Percentiles rank a stretch among this genome's conserved stretches.
Evolutionary conservation across 2,329 filamentous ascomycete genomes (phyloP).

Genomic region (Verticillium nonalfalfae): DNA sequence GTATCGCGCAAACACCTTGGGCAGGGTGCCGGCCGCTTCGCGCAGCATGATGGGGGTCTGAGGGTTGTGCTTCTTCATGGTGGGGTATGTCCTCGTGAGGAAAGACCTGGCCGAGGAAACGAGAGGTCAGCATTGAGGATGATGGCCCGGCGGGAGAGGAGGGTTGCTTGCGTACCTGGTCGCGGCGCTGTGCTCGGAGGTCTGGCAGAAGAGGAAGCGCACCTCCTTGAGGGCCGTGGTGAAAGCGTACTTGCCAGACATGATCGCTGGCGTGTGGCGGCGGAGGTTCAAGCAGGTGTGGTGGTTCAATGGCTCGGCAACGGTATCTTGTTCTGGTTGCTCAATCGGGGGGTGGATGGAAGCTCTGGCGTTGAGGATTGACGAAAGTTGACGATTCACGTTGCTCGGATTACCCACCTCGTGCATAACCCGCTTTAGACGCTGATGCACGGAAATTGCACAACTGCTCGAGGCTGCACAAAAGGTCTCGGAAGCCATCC

Average conservation of each 20-base stretch:
- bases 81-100: conserved; percentile 84
- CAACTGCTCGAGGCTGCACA: background rate
- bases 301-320: background rate
- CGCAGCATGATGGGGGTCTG: conserved; percentile 89
- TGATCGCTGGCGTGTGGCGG: conserved; percentile 26
- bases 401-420: background rate
- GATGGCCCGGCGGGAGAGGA: background rate
- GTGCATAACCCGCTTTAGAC: background rate
- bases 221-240: conserved; percentile 85
- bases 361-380: background rate
- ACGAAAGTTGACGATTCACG: background rate
- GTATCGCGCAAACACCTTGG: conserved; percentile 87
- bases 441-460: background rate
- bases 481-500: background rate
- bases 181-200: conserved; percentile 81
- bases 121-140: background rate
- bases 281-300: background rate
- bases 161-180: conserved; percentile 56
- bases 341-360: background rate
- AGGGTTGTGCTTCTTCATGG: conserved; percentile 99
- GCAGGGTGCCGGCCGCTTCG: conserved; percentile 78
- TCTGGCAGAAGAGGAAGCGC: conserved; percentile 96
- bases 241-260: conserved; percentile 94
- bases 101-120: conserved; percentile 60
- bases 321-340: background rate